phyloP scores from a whole-genome alignment of 495 filamentous ascomycete species.

The Penicillium daleae region DNA sequence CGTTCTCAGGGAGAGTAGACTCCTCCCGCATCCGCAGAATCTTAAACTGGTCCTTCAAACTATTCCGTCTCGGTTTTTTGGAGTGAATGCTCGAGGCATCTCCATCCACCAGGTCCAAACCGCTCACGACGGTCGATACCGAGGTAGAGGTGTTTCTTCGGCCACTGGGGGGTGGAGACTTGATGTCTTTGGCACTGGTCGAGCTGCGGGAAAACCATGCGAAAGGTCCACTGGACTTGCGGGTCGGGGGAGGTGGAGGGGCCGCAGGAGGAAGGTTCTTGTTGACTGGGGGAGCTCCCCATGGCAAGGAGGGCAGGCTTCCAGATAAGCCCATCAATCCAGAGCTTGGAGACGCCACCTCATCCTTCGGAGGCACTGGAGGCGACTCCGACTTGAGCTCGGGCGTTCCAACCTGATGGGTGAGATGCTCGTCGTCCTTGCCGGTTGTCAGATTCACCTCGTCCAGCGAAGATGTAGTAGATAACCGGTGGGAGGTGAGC shows the following conservation, averaged over 20 bases:
- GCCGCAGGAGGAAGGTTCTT: conserved; percentile 47
- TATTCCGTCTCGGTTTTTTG: conserved; percentile 62
- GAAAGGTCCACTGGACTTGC: conserved; percentile 80
- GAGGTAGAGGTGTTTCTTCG: conserved; percentile 76
- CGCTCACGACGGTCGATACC: conserved; percentile 72
- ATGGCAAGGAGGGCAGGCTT: conserved; percentile 56
- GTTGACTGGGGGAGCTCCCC: conserved; percentile 47
- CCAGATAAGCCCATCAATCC: conserved; percentile 55
- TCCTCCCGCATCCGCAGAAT: conserved; percentile 80
- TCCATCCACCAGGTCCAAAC: conserved; percentile 70
- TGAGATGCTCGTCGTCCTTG: conserved; percentile 43
- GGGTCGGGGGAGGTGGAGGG: conserved; percentile 49
- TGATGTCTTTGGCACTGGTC: conserved; percentile 60
- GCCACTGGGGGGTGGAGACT: conserved; percentile 51
- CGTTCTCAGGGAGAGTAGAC: conserved; percentile 56
- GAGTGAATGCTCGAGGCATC: conserved; percentile 47
- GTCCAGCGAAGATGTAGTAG: conserved; percentile 64
- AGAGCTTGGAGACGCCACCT: conserved; percentile 41
- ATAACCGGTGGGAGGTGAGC: conserved; percentile 64
- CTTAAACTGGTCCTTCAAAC: conserved; percentile 85
- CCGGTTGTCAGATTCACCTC: conserved; percentile 69
- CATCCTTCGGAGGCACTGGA: conserved; percentile 55
- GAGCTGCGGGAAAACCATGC: conserved; percentile 83
- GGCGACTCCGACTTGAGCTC: conserved; percentile 47
- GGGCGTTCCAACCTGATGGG: conserved; percentile 24